Conservation (phyloP, 73 alveolate species). For the Effrenium voratum region DNA sequence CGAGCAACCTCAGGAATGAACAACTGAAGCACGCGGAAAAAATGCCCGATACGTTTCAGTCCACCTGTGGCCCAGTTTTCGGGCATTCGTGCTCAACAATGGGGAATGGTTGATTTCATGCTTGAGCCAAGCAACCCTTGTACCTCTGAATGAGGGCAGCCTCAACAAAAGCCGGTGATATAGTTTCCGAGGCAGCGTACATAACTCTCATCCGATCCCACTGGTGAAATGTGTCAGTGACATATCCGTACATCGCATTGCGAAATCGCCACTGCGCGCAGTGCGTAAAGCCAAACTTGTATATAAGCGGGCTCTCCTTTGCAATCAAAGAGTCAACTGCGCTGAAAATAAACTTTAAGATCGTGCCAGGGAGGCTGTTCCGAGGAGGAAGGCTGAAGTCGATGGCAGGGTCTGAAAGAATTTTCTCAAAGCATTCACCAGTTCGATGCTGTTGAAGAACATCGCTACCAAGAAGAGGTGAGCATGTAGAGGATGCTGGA, state of each 20-base stretch:
- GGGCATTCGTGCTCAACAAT: background rate
- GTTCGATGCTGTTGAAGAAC: background rate
- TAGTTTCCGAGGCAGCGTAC: background rate
- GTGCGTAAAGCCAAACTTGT: constrained; percentile 13
- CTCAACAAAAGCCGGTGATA: background rate
- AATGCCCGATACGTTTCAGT: background rate
- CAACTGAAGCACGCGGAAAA: background rate
- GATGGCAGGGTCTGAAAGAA: background rate
- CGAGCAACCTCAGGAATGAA: background rate
- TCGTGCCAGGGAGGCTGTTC: background rate
- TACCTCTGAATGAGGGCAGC: constrained; percentile 17
- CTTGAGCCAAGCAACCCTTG: background rate
- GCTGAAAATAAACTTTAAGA: background rate
- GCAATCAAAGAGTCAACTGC: background rate
- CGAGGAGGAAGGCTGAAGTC: background rate
- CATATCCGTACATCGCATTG: background rate
- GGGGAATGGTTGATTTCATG: background rate
- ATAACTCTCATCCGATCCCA: background rate
- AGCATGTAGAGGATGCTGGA: too few species aligned
- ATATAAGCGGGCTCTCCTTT: background rate
- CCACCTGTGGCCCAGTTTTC: background rate
- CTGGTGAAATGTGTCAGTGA: background rate
- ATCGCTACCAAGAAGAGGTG: background rate
- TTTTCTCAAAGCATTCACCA: background rate
- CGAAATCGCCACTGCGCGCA: background rate